A percentile compares a stretch with the other conserved stretches of the same genome.
Evolutionary conservation across 2,329 filamentous ascomycete species (phyloP).

Genomic region (Atkinsonella texensis): DNA sequence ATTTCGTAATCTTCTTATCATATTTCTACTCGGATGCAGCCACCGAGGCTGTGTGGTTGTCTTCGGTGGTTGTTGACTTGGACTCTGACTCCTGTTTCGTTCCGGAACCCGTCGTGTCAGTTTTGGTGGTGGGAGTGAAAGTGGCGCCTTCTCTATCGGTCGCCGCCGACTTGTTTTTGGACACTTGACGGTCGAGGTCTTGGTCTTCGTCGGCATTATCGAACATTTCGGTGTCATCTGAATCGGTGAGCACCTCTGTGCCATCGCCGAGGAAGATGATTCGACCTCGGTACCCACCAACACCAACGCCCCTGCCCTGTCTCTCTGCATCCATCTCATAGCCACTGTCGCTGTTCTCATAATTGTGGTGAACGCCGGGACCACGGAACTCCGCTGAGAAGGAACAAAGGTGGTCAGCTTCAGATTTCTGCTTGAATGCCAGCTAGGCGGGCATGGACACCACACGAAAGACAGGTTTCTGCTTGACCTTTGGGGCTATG

Average conservation of each 20-base stretch:
- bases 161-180: constrained; percentile 36
- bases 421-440: constrained; percentile 1
- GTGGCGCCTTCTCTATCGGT: constrained; percentile 12
- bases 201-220: constrained; percentile 77
- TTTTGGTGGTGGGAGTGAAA: constrained; percentile 7
- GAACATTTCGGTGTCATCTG: constrained; percentile 87
- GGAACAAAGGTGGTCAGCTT: constrained; percentile 15
- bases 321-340: constrained; percentile 66
- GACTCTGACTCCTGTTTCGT: constrained; percentile 8
- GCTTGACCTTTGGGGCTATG: constrained; percentile 24
- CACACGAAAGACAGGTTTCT: constrained; percentile 2
- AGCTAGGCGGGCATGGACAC: constrained; percentile 8
- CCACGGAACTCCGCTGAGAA: constrained; percentile 68
- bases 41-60: not conserved
- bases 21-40: constrained; percentile 9
- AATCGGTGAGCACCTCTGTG: constrained; percentile 81
- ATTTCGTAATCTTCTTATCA: constrained; percentile 15
- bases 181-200: constrained; percentile 73
- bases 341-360: constrained; percentile 66
- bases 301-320: constrained; percentile 48
- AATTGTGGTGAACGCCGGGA: constrained; percentile 70
- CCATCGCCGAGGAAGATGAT: constrained; percentile 95
- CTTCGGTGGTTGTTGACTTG: constrained; percentile 6
- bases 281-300: constrained; percentile 64
- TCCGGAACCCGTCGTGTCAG: constrained; percentile 9